Conservation (phyloP, 2,329 filamentous ascomycete genomes). For the Talaromyces funiculosus region DNA sequence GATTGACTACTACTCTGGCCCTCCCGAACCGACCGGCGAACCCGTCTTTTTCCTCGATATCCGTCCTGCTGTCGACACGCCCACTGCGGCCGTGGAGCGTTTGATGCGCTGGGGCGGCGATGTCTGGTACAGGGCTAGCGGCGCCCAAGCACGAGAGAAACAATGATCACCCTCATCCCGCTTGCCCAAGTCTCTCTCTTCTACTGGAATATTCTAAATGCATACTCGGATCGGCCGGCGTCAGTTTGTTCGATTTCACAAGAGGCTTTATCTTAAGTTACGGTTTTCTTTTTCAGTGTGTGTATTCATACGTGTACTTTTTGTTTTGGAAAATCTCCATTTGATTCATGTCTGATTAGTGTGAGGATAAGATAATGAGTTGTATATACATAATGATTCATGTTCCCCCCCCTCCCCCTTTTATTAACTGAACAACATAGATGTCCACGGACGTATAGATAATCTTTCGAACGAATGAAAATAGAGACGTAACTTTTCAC, state of each 20-base stretch:
- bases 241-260: conserved; percentile 12
- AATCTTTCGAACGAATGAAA: too few species aligned
- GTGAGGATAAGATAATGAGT: background rate
- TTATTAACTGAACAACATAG: too few species aligned
- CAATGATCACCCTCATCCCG: background rate
- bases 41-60: conserved; percentile 96
- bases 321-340: background rate
- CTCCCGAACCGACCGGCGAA: conserved; percentile 75
- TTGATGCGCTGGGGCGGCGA: conserved; percentile 86
- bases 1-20: conserved; percentile 91
- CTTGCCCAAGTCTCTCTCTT: background rate
- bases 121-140: conserved; percentile 85
- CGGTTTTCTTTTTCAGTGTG: background rate
- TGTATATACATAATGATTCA: background rate
- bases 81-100: conserved; percentile 72
- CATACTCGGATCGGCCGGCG: background rate
- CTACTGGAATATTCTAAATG: background rate
- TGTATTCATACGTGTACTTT: background rate
- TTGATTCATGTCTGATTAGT: background rate
- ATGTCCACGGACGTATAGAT: too few species aligned
- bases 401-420: too few species aligned
- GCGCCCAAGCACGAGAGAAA: conserved; percentile 52
- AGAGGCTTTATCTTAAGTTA: background rate
- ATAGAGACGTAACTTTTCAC: background rate
- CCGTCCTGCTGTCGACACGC: conserved; percentile 77